Evolutionary conservation across 139 green algal genomes (phyloP).

Genomic region (Spirogloea muscicola): DNA sequence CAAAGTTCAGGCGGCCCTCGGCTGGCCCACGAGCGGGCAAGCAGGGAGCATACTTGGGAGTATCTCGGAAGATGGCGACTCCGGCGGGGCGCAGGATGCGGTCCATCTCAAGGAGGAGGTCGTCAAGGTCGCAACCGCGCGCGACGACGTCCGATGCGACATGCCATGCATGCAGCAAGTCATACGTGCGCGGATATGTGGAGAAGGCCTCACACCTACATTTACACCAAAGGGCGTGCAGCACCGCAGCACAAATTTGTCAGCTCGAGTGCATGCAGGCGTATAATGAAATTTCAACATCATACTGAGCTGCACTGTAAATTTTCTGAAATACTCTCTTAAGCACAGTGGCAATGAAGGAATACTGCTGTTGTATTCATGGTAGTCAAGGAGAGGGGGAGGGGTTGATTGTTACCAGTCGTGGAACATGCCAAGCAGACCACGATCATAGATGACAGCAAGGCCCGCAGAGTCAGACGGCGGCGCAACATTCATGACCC

Average conservation of each 20-base stretch:
- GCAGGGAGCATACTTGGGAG: no score
- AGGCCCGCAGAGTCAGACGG: constrained; percentile 2
- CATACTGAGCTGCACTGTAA: no score
- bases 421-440: constrained; percentile 21
- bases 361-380: no score
- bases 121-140: not conserved
- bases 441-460: constrained; percentile 17
- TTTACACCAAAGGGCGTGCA: no score
- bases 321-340: no score
- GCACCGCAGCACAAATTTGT: no score
- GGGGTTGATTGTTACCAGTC: constrained; percentile 18
- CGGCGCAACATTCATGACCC: constrained; percentile 27
- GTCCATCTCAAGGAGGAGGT: constrained; percentile 27
- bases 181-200: constrained; percentile 31
- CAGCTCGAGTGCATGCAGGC: no score
- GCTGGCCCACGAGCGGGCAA: not conserved
- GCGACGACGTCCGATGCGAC: not conserved
- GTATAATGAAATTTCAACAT: no score
- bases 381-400: no score
- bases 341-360: no score
- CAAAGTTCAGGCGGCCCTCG: not conserved
- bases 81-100: constrained; percentile 24
- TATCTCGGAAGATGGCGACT: constrained; percentile 14
- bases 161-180: constrained; percentile 16
- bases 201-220: constrained; percentile 35